Percentiles rank a stretch among this genome's conserved stretches.
Evolutionary conservation across 179 eudicot genomes (phyloP).

Genomic region (Vitellaria paradoxa): DNA sequence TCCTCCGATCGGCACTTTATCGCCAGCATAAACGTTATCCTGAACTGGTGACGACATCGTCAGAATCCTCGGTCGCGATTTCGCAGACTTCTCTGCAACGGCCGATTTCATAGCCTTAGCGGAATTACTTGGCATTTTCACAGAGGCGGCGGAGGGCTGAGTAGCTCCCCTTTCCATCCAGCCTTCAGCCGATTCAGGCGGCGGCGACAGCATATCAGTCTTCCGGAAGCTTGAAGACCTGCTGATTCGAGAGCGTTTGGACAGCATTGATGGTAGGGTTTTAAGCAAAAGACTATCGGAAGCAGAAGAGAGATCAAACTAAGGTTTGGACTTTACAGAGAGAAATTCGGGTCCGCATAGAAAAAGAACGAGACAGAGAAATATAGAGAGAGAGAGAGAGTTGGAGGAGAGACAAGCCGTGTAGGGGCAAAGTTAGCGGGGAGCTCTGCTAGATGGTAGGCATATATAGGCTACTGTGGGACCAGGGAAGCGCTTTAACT

Average conservation of each 20-base stretch:
- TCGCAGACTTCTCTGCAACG: background rate
- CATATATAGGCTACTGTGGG: constrained; percentile 1
- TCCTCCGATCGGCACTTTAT: background rate
- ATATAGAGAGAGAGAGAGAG: too few relatives aligned
- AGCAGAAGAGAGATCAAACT: too few relatives aligned
- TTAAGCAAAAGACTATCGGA: background rate
- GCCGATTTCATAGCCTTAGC: background rate
- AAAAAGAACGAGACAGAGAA: background rate
- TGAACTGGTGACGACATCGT: constrained; percentile 26
- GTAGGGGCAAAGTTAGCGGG: background rate
- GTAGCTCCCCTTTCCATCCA: too few relatives aligned
- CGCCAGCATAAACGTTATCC: constrained; percentile 8
- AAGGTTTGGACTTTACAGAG: background rate
- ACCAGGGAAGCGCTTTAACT: too few relatives aligned
- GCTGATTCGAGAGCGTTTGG: constrained; percentile 15
- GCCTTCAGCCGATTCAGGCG: background rate
- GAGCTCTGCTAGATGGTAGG: background rate
- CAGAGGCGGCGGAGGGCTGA: background rate
- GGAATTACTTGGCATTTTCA: background rate
- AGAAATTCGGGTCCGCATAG: background rate
- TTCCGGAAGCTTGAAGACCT: constrained; percentile 13
- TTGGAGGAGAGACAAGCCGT: background rate
- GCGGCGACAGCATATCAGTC: background rate
- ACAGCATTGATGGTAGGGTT: constrained; percentile 14
- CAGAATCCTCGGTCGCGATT: constrained; percentile 21